These are phyloP conservation scores for Yamadazyma taylorii DNA, from an alignment of 1,139 yeast species.

Conservation along the genomic window DNA sequence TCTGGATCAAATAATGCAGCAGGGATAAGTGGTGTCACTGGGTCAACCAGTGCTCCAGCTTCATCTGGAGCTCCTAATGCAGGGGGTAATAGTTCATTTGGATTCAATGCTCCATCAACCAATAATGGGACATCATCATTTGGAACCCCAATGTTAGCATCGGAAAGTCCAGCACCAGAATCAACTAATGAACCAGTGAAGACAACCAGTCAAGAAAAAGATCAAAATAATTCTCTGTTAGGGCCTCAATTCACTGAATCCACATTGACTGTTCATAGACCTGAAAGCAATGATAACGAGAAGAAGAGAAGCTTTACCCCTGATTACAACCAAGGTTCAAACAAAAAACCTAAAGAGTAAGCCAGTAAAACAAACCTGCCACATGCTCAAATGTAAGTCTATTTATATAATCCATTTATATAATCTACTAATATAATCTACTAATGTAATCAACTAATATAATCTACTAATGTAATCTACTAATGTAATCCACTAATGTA, in stretches of 20 bases:
- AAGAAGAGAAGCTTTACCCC: slow-evolving; percentile 17
- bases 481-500: no score
- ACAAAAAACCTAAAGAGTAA: slow-evolving; percentile 19
- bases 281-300: slow-evolving; percentile 12
- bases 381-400: no score
- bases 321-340: slow-evolving; percentile 12
- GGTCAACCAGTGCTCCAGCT: not conserved
- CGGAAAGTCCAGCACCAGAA: slow-evolving; percentile 1
- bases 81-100: slow-evolving; percentile 2
- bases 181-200: no score
- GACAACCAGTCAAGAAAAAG: no score
- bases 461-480: no score
- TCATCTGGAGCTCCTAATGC: not conserved
- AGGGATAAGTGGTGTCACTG: no score
- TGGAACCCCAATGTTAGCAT: slow-evolving; percentile 2
- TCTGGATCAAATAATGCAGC: no score
- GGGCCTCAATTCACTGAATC: slow-evolving; percentile 24
- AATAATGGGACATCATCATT: slow-evolving; percentile 4
- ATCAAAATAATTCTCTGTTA: slow-evolving; percentile 15
- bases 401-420: no score
- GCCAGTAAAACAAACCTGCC: no score
- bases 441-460: no score
- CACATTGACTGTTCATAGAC: slow-evolving; percentile 29
- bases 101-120: slow-evolving; percentile 2
- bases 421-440: no score